phyloP scores from a whole-genome alignment of 2,329 filamentous ascomycete genomes.

The Drechslera avenae region DNA sequence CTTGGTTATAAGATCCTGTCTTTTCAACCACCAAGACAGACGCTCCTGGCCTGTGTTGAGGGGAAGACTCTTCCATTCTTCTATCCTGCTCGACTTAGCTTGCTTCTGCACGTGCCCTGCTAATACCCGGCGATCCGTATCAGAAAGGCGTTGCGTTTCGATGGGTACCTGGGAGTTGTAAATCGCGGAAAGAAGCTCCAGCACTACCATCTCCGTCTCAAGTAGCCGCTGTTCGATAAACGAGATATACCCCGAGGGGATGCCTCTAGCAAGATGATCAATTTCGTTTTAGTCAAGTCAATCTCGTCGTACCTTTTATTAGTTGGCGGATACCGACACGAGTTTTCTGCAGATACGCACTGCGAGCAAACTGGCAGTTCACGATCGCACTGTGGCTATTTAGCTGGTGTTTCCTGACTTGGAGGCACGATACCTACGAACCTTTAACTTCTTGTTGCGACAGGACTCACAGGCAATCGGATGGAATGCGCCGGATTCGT shows the following conservation, averaged over 20 bases:
- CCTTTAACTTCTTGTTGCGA: constrained; percentile 35
- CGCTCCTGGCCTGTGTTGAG: constrained; percentile 18
- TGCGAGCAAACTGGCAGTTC: constrained; percentile 29
- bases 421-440: constrained; percentile 2
- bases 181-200: constrained; percentile 25
- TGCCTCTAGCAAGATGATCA: constrained; percentile 19
- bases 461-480: constrained; percentile 35
- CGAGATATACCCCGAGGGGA: constrained; percentile 31
- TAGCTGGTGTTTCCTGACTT: background rate
- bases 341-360: constrained; percentile 13
- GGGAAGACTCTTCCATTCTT: constrained; percentile 29
- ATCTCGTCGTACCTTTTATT: constrained; percentile 24
- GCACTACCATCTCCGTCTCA: constrained; percentile 26
- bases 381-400: constrained; percentile 23
- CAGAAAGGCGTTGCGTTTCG: constrained; percentile 10
- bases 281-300: background rate
- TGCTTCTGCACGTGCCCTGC: constrained; percentile 20
- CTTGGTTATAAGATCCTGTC: background rate
- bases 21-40: constrained; percentile 20
- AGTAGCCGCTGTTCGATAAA: constrained; percentile 29
- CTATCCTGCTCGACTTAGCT: constrained; percentile 25
- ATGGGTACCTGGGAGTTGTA: constrained; percentile 17
- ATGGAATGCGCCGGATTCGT: constrained; percentile 15
- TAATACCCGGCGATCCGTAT: constrained; percentile 11
- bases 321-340: constrained; percentile 25